Base-by-base conservation (phyloP, 257 asterid species). In the Osmanthus fragrans region DNA sequence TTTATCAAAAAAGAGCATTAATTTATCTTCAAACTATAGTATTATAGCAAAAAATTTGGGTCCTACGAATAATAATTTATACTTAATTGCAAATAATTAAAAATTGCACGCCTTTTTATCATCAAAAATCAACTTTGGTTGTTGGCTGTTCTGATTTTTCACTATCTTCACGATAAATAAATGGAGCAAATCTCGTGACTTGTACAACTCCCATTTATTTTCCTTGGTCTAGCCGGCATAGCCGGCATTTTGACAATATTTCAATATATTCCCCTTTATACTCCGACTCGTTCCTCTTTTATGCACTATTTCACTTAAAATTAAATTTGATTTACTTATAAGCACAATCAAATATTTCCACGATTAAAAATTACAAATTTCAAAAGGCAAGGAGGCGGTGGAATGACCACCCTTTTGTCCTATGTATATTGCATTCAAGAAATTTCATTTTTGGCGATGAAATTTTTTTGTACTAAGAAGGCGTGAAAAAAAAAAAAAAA, bases 121-220 rank as follows among this genome's bases (percentile, higher is more conserved):
- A 42, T 42, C 49, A 42, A 12, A 42, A 12, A 42, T 9, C 47
- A 40, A 42, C 49, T 42, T 42, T 42, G 16, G 4, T 42, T 42
- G 49, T 42, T 42, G 49, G 49, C 11, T 12, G 49, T 42, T 42
- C 49, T 42, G 49, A 39, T 71, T 70, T 32, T 73, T 79, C 67
- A 45, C 77, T 39, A 27, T 37, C 54, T 71, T 67, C 33, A 27
- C 33, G 25, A 76, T 47, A 47, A 45, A 76, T 72, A 58, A 51
- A 77, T 70, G 25, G 77, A 33, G 34, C 16, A 77, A 18, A 60
- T 75, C 89, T 76, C 84, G 87, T 85, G 89, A 85, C 27, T 16
- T 69, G 49, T 11, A 71, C 42, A 19, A 18, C 15, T 68, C 60
- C 33, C 16, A 11, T 51, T 73, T 12, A 23, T 19, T 23, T 8